Evolutionary conservation across 805 yeast species (phyloP).

Genomic region (Barnettozyma wickerhamii): DNA sequence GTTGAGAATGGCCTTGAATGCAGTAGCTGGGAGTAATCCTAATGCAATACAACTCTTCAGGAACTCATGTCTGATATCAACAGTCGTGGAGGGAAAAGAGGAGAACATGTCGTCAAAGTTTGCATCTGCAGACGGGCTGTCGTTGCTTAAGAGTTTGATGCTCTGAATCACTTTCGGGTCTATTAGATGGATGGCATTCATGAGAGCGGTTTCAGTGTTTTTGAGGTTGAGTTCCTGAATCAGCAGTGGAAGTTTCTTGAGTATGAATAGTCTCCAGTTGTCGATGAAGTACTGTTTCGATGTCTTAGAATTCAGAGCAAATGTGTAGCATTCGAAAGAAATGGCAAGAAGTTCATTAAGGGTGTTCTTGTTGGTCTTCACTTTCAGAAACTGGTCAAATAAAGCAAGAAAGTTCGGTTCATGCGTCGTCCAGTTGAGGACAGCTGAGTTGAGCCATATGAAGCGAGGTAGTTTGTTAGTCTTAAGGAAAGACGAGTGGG

Average conservation of each 20-base stretch:
- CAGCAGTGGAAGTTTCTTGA: slow-evolving; percentile 43
- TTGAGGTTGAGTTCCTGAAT: slow-evolving; percentile 30
- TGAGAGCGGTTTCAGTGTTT: slow-evolving; percentile 25
- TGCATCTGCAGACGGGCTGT: slow-evolving; percentile 14
- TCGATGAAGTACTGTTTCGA: slow-evolving; percentile 30
- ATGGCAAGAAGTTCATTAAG: slow-evolving; percentile 39
- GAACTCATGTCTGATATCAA: slow-evolving; percentile 49
- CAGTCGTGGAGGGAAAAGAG: slow-evolving; percentile 42
- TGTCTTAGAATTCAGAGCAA: slow-evolving; percentile 32
- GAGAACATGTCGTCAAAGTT: slow-evolving; percentile 45
- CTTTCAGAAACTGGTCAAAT: slow-evolving; percentile 31
- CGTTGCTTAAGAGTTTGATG: slow-evolving; percentile 18
- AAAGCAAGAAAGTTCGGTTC: slow-evolving; percentile 27
- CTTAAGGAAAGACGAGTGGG: slow-evolving; percentile 19
- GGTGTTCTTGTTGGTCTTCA: slow-evolving; percentile 23
- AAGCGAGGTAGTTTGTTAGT: slow-evolving; percentile 21
- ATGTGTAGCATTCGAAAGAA: slow-evolving; percentile 40
- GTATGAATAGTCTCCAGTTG: slow-evolving; percentile 43
- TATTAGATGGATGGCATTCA: slow-evolving; percentile 27
- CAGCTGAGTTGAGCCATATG: slow-evolving; percentile 35
- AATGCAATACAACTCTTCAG: slow-evolving; percentile 40
- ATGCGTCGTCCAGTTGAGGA: slow-evolving; percentile 32
- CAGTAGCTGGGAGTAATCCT: slow-evolving; percentile 31
- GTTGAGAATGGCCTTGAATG: slow-evolving; percentile 32
- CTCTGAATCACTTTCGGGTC: slow-evolving; percentile 32